Percentiles rank a stretch among this genome's conserved stretches.
Conservation (phyloP, 2,329 filamentous ascomycete genomes). For the Davidsoniella neocaledoniae region DNA sequence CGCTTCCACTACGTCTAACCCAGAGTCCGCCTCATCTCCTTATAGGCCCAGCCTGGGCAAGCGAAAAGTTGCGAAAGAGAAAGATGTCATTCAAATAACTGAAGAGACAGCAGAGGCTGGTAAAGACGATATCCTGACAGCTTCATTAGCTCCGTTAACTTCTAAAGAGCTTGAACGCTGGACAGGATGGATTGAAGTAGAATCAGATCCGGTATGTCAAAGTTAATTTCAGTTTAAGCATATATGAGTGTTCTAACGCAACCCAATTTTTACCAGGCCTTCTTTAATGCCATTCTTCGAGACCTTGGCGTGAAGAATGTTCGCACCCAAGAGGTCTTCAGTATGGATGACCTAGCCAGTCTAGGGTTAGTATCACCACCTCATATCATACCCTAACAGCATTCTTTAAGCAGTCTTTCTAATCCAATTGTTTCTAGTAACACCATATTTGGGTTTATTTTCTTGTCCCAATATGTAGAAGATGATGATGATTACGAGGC, state of each 20-base stretch:
- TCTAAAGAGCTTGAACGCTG: conserved; percentile 41
- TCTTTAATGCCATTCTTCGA: conserved; percentile 72
- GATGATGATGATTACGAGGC: conserved; percentile 34
- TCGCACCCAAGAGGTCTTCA: conserved; percentile 60
- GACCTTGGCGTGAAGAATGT: conserved; percentile 61
- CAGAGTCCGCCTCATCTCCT: no score
- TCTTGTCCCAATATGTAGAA: conserved; percentile 59
- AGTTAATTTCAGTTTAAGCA: no score
- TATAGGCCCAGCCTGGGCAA: no score
- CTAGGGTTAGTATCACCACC: conserved; percentile 36
- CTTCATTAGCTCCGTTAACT: conserved; percentile 30
- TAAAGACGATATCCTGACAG: conserved; percentile 28
- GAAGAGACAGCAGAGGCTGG: not conserved
- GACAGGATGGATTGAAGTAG: conserved; percentile 67
- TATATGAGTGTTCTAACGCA: no score
- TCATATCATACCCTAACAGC: not conserved
- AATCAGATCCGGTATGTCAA: conserved; percentile 63
- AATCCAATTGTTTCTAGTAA: conserved; percentile 28
- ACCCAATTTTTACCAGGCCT: conserved; percentile 32
- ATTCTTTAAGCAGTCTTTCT: not conserved
- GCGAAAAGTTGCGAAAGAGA: no score
- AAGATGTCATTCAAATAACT: no score
- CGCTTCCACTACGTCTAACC: no score
- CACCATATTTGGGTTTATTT: conserved; percentile 72
- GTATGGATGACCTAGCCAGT: conserved; percentile 50